phyloP scores from a whole-genome alignment of 163 green algal genomes.

The Chlamydomonas reinhardtii region DNA sequence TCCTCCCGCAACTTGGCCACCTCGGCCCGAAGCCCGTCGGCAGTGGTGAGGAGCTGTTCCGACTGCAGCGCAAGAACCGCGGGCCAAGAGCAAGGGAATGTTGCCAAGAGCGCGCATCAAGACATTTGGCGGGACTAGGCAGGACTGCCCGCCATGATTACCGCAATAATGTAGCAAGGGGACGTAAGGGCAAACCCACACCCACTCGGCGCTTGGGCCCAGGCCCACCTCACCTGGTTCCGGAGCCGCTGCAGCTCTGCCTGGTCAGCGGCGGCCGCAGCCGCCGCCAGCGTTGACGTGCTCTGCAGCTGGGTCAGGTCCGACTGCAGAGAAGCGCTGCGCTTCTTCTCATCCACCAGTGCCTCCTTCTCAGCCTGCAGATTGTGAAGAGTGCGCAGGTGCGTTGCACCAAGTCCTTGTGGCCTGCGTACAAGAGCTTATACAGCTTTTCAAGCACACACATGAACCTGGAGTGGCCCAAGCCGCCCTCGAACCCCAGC shows the following conservation, averaged over 20 bases:
- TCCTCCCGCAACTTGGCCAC: conserved; percentile 46
- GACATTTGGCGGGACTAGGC: too few relatives aligned
- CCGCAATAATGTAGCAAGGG: too few relatives aligned
- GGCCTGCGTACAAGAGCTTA: too few relatives aligned
- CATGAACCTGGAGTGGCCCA: background rate
- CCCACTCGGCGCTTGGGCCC: too few relatives aligned
- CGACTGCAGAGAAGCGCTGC: background rate
- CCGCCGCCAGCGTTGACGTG: conserved; percentile 26
- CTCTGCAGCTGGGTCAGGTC: conserved; percentile 58
- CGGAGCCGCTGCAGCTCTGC: conserved; percentile 51
- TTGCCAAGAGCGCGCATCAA: too few relatives aligned
- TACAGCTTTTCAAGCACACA: too few relatives aligned
- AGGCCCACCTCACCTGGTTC: background rate
- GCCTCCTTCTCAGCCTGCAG: conserved; percentile 45
- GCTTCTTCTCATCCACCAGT: background rate
- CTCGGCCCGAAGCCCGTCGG: conserved; percentile 23
- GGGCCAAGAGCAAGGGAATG: too few relatives aligned
- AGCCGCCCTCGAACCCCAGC: background rate
- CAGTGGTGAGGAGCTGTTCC: background rate
- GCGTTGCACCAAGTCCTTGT: too few relatives aligned
- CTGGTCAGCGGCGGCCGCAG: conserved; percentile 1
- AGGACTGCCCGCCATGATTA: too few relatives aligned
- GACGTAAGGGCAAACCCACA: too few relatives aligned
- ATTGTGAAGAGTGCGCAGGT: too few relatives aligned
- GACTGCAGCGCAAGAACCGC: background rate